phyloP scores from a whole-genome alignment of 164 flowering plant species.

The Dillenia suffruticosa region DNA sequence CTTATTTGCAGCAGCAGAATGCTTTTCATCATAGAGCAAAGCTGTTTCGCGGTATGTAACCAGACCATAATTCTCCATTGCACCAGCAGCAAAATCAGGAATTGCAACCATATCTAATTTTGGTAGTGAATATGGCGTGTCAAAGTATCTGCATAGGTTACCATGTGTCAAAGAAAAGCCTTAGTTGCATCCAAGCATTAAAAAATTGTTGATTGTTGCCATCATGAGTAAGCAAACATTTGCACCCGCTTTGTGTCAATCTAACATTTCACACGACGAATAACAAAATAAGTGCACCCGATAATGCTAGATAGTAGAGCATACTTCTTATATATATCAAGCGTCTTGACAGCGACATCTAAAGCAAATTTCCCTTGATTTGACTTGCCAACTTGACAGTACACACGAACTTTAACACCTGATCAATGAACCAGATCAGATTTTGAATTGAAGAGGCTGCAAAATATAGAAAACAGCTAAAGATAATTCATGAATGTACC shows the following conservation, averaged over 20 bases:
- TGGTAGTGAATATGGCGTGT: conserved; percentile 79
- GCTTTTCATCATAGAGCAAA: conserved; percentile 84
- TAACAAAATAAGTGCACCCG: not conserved
- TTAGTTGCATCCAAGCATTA: not conserved
- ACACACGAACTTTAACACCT: conserved; percentile 88
- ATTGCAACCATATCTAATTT: conserved; percentile 97
- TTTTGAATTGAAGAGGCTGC: not conserved
- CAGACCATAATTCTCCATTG: conserved; percentile 98
- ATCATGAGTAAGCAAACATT: not conserved
- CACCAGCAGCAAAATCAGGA: conserved; percentile 99
- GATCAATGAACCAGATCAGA: conserved; percentile 7
- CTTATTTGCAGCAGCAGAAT: conserved; percentile 91
- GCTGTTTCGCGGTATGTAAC: conserved; percentile 94
- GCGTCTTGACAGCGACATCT: conserved; percentile 86
- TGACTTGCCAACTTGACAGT: conserved; percentile 80
- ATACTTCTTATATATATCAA: conserved; percentile 77
- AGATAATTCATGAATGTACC: conserved; percentile 35
- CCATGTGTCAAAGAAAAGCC: not conserved
- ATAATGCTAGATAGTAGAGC: not conserved
- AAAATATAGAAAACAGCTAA: not conserved
- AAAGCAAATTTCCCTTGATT: conserved; percentile 91
- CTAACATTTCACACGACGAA: not conserved
- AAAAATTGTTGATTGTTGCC: not conserved
- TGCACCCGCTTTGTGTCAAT: not conserved
- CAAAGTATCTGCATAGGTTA: conserved; percentile 63